Base-by-base conservation (phyloP, 1,284 basidiomycete species). In the Pseudozyma sp. region DNA sequence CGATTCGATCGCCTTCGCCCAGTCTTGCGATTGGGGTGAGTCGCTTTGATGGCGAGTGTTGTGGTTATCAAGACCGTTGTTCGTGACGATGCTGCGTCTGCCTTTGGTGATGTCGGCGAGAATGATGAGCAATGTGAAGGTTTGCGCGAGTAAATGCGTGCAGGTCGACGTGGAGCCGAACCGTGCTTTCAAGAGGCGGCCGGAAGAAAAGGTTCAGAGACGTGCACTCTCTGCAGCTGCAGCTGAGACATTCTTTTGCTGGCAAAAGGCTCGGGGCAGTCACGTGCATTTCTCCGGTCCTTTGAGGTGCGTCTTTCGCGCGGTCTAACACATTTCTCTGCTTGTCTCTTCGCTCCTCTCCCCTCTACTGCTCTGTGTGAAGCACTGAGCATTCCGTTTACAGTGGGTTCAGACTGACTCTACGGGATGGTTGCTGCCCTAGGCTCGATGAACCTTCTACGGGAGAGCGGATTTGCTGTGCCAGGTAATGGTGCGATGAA, bases 161-260 rank as follows among this genome's bases (percentile, higher is more conserved):
- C n/a, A 16, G 16, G 49, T 36, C 56, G 55, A 69, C 66, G 66
- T 69, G 66, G 66, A 69, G 56, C 66, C 60, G 66, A 56, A 59
- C 66, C 56, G 66, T 69, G 59, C 64, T 52, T 50, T 40, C 39
- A 21, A 19, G 14, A n/a, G 31, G 25, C 16, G 38, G 45, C 43
- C 51, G 57, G 63, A 66, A 66, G 64, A 66, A 66, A n/a, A 13
- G 39, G 4, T 40, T 40, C 40, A 39, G n/a, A 21, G 10, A 12
- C 18, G 35, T 18, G 18, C 49, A 31, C 47, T 48, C 9, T n/a
- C 35, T 48, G 47, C 47, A 48, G 25, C 16, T 51, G 47, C 56
- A 50, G 40, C 52, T 52, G 44, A 60, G 53, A 60, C 53, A 60
- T 21, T 31, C 25, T 31, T 31, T 31, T n/a, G 64, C 64, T 60